A percentile compares a stretch with the other conserved stretches of the same genome.
Evolutionary conservation across 768 basidiomycete genomes (phyloP).

Genomic region (Russula sp.): DNA sequence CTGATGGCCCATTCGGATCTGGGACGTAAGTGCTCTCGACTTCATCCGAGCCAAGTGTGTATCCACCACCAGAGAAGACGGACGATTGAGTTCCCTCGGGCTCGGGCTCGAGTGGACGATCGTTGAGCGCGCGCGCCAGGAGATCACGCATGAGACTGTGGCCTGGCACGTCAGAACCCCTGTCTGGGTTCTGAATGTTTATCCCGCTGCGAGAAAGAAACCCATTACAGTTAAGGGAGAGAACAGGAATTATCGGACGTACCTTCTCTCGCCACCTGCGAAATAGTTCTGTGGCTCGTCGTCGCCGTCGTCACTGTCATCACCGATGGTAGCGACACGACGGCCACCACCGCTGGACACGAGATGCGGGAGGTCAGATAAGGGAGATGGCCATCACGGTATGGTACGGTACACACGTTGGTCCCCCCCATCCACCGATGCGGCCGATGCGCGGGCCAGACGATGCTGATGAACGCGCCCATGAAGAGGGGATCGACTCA

Average conservation of each 20-base stretch:
- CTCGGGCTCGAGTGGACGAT: slow-evolving; percentile 14
- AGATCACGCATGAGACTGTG: slow-evolving; percentile 64
- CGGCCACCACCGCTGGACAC: slow-evolving; percentile 21
- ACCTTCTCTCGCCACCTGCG: slow-evolving; percentile 95
- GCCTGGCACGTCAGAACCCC: slow-evolving; percentile 40
- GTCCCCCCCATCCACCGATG: slow-evolving; percentile 26
- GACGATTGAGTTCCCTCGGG: slow-evolving; percentile 21
- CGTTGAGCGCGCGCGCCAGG: slow-evolving; percentile 78
- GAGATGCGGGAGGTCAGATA: background rate
- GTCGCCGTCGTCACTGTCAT: slow-evolving; percentile 44
- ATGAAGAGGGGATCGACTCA: background rate
- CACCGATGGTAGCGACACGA: slow-evolving; percentile 35
- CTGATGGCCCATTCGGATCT: slow-evolving; percentile 49
- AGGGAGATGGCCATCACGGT: too few relatives aligned
- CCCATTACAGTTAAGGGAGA: background rate
- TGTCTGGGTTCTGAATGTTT: slow-evolving; percentile 79
- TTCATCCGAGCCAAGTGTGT: slow-evolving; percentile 89
- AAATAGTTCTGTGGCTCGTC: slow-evolving; percentile 59
- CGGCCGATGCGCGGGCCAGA: slow-evolving; percentile 25
- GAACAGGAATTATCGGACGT: background rate
- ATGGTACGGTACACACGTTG: slow-evolving; percentile 8
- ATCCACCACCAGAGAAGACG: slow-evolving; percentile 66
- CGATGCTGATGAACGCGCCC: slow-evolving; percentile 5
- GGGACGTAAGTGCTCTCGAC: slow-evolving; percentile 69
- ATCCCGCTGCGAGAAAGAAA: slow-evolving; percentile 58